These are phyloP conservation scores for Aureoboletus auriporus DNA, from an alignment of 768 basidiomycete species.

Conservation along the genomic window DNA sequence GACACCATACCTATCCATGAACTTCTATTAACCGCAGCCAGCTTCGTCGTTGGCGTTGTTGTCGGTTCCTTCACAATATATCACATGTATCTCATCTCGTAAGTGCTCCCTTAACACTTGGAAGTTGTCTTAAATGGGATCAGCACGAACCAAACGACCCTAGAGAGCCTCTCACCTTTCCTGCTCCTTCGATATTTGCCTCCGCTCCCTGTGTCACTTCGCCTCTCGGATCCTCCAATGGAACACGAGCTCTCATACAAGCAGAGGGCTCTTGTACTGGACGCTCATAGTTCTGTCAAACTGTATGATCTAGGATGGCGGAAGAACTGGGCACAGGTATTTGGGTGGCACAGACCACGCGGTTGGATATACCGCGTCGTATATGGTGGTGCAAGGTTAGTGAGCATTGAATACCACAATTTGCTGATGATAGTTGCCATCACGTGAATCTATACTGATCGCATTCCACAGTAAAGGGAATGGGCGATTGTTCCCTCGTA, in stretches of 20 bases:
- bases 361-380: constrained; percentile 53
- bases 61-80: constrained; percentile 75
- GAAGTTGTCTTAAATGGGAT: background rate
- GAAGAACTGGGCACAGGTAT: constrained; percentile 64
- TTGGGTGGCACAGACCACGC: constrained; percentile 52
- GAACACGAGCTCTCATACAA: constrained; percentile 65
- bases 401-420: constrained; percentile 3
- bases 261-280: constrained; percentile 63
- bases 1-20: constrained; percentile 67
- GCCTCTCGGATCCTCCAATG: constrained; percentile 63
- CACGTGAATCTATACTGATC: background rate
- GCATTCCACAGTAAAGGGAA: constrained; percentile 50
- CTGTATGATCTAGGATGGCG: constrained; percentile 75
- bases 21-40: constrained; percentile 57
- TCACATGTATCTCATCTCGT: constrained; percentile 75
- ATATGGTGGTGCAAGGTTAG: constrained; percentile 65
- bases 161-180: constrained; percentile 75
- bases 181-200: constrained; percentile 69
- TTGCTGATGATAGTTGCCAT: constrained; percentile 21
- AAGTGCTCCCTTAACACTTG: constrained; percentile 26
- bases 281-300: constrained; percentile 56
- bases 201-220: constrained; percentile 43
- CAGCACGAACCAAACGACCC: constrained; percentile 84
- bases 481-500: constrained; percentile 64
- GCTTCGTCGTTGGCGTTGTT: constrained; percentile 56